Base-by-base conservation (phyloP, 495 filamentous ascomycete genomes). In the Cairneyella variabilis region DNA sequence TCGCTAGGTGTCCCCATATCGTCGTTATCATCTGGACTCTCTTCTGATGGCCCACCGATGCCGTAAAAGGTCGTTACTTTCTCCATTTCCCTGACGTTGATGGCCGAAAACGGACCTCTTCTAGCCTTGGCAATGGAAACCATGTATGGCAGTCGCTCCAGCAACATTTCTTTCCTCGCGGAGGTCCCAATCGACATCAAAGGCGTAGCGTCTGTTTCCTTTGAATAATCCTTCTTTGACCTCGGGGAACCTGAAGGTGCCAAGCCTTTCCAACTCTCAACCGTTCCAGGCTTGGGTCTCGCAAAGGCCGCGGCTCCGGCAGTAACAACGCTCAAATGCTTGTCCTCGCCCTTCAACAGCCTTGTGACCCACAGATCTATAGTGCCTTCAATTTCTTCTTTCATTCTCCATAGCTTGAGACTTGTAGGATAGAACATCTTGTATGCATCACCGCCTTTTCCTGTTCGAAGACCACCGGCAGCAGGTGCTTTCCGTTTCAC, bases 351-450 rank as follows among this genome's bases (percentile, higher is more conserved):
- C 42, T 74, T 78, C 23, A 81, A 62, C 41, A 79, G 62, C 58
- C 74, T 76, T 1, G 72, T 76, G 17, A 81, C 75, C 77, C 88
- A 89, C 26, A 84, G 65, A 56, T 88, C 85, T 1, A 93, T 69
- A 2, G 86, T 61, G 1, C 79, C 79, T 52, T 88, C 84, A 7
- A 91, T 73, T 58, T 96, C 91, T 53, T 97, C 89, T 55, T 78
- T 80, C 46, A 82, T 74, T 45, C 83, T 76, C 85, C 89, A 91
- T 6, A 96, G 63, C 58, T 85, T 88, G 18, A 91, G 66, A 14
- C 80, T 85, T 0, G 83, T 80, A 12, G 93, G 95, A 64, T 88
- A 97, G 55, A 88, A 91, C 85, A 99, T 93, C 64, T 86, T 88
- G 67, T 79, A 79, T 0, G 86, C 77, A 68, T 89, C 83, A 1